phyloP scores from a whole-genome alignment of 257 asterid genomes.

The Nicotiana otophora region DNA sequence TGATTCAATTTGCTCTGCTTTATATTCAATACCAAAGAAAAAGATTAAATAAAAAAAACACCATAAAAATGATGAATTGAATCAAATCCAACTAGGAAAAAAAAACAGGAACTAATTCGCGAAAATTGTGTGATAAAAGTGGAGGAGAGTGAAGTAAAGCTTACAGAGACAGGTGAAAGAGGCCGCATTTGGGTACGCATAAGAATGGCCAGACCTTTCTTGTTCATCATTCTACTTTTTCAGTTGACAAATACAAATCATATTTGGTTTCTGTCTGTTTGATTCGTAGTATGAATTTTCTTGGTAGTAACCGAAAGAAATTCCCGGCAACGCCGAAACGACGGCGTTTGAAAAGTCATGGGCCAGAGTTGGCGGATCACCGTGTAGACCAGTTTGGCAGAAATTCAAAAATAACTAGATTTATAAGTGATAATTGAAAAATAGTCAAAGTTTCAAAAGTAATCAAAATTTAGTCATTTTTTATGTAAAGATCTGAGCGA shows the following conservation, averaged over 20 bases:
- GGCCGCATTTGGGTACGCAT: conserved; percentile 82
- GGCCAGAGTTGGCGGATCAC: too few relatives aligned
- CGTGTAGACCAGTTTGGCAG: too few relatives aligned
- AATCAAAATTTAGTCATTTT: too few relatives aligned
- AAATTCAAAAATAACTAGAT: too few relatives aligned
- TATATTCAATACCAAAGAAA: background rate
- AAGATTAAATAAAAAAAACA: background rate
- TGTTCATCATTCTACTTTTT: conserved; percentile 33
- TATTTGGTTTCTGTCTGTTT: background rate
- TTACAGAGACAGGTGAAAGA: conserved; percentile 51
- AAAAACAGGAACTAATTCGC: background rate
- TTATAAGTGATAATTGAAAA: too few relatives aligned
- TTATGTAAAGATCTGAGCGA: too few relatives aligned
- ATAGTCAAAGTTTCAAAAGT: too few relatives aligned
- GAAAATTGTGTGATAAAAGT: background rate
- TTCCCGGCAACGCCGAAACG: background rate
- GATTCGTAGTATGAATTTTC: background rate
- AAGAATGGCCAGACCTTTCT: conserved; percentile 60
- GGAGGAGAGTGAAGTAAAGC: background rate
- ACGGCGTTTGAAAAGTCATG: background rate
- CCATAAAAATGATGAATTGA: background rate
- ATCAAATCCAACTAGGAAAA: background rate
- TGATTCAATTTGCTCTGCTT: conserved; percentile 7
- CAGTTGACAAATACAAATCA: background rate
- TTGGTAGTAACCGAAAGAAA: background rate